phyloP scores from a whole-genome alignment of 805 yeast genomes.

The Zygosaccharomyces gambellarensis region DNA sequence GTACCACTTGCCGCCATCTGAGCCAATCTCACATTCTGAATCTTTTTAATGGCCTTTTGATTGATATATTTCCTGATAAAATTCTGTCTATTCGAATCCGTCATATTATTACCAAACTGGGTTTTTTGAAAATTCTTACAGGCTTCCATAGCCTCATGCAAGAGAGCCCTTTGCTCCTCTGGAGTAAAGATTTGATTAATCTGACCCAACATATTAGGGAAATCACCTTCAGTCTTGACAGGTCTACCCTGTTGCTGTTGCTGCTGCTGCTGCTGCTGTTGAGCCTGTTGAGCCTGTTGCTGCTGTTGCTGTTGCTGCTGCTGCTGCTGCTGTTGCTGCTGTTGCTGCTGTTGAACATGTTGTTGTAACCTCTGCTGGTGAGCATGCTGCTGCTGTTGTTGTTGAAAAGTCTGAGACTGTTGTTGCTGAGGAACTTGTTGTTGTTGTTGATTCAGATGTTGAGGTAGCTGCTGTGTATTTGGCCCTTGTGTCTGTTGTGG shows the following conservation, averaged over 20 bases:
- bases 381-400: conserved; percentile 20
- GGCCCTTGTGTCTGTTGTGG: conserved; percentile 14
- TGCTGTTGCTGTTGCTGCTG: conserved; percentile 23
- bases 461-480: conserved; percentile 19
- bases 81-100: conserved; percentile 30
- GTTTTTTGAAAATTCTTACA: conserved; percentile 35
- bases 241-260: conserved; percentile 28
- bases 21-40: conserved; percentile 29
- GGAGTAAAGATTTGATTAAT: conserved; percentile 34
- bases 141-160: conserved; percentile 36
- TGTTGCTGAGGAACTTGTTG: conserved; percentile 21
- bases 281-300: conserved; percentile 29
- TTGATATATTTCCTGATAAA: conserved; percentile 36
- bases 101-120: conserved; percentile 28
- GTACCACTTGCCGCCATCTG: conserved; percentile 22
- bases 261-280: conserved; percentile 37
- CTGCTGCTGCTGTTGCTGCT: conserved; percentile 13
- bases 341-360: conserved; percentile 31
- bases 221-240: conserved; percentile 27
- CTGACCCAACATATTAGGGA: conserved; percentile 33
- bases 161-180: conserved; percentile 34
- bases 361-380: conserved; percentile 14
- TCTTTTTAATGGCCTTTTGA: conserved; percentile 35
- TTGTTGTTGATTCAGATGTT: conserved; percentile 20
- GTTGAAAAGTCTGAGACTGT: conserved; percentile 24